Evolutionary conservation across 2,329 filamentous ascomycete species (phyloP), one percentile per base, ranked within the genome.

Genomic region (Epichloe hybrida): DNA sequence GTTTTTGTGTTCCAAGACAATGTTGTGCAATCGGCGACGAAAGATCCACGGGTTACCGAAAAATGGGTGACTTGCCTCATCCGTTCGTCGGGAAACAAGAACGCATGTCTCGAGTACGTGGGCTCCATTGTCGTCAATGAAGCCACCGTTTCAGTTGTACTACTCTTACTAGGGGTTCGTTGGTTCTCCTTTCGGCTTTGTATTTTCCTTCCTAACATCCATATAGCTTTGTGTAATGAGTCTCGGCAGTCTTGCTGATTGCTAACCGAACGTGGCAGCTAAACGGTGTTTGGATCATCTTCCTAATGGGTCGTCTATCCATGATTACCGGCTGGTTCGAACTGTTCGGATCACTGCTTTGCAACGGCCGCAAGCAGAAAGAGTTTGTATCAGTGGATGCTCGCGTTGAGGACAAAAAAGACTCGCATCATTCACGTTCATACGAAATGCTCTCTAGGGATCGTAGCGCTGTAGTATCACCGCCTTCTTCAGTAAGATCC

Each of bases 311-410:
- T 39, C 84, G 90, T 49, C 81, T 79, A 65, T 84, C 86, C n/a
- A 94, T 97, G 83, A 72, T 94, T 50, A 77, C 74, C 3, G 93
- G 86, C 55, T 98, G 93, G 93, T 58, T 73, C 41, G 82, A 94
- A 27, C 69, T 90, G 41, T 66, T 82, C 57, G 70, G 66, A 50
- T 64, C 67, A 38, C 62, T 71, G 46, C 38, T 50, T 27, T 36
- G 12, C 5, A 68, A 80, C 53, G 66, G 69, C 37, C 69, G 72
- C 49, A 72, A 68, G 53, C 80, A 84, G 62, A 79, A 80, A 59
- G 91, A 97, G 65, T 97, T 96, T 60, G 86, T 95, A 56, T 94
- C 88, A 39, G 83, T 86, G 44, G 91, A 96, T 63, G 88, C 89
- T 45, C 77, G 78, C 54, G 68, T 70, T 58, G 74, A 79, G 53